Base-by-base conservation (phyloP, 2,329 filamentous ascomycete species). In the Ceratocystis papillata region DNA sequence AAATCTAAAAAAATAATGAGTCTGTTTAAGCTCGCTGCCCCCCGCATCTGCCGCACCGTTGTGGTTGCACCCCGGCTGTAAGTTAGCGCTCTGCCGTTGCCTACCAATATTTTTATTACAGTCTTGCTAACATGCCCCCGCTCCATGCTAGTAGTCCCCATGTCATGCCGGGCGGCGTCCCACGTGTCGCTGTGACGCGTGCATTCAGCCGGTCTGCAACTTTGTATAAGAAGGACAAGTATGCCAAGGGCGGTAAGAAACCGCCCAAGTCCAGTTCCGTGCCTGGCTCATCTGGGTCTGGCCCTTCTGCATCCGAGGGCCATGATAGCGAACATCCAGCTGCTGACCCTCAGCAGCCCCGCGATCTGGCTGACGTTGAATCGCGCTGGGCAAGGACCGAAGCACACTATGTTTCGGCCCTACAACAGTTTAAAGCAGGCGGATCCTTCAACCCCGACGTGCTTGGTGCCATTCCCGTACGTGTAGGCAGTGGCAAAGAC, bases 381-480 rank as follows among this genome's bases (percentile, higher is more conserved):
- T 75, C 76, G n/a, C 78, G 77, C 28, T 76, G 78, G 67, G 68
- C 70, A 22, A 73, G 75, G 67, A 72, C 76, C 50, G 77, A 78
- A 65, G 71, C 74, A 64, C 77, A 78, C 73, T 80, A 77, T 74
- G 71, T 71, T 37, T 73, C 74, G 48, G 66, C 70, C 55, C 74
- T 79, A 67, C 74, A 78, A 68, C 76, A 77, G 70, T 72, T 81
- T 53, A 75, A 76, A 33, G 69, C 73, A 44, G 80, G 79, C 69
- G 79, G 79, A 33, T 78, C 79, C 67, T 83, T 82, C 77, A 80
- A 80, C 75, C 77, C 79, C 5, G 77, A 79, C 70, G 72, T 71
- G 65, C 74, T 84, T 62, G 80, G 80, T 69, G 74, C 76, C 22
- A 73, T 83, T 46, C 71, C 72, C 30, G 77, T 83, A 41, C 50